A percentile compares a stretch with the other conserved stretches of the same genome.
phyloP scores from a whole-genome alignment of 2,329 filamentous ascomycete species.

The Xylaria digitata region DNA sequence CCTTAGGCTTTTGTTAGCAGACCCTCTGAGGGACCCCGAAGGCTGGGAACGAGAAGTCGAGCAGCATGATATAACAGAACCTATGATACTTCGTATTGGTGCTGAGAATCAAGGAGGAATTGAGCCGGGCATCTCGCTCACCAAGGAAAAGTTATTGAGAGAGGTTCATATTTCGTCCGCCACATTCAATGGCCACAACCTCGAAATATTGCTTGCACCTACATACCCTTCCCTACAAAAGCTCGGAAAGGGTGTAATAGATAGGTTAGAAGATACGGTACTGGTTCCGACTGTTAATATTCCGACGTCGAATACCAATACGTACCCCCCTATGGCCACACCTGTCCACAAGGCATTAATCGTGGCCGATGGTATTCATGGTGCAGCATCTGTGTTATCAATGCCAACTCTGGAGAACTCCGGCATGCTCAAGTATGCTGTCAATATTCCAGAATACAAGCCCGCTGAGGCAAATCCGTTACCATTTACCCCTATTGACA shows the following conservation, averaged over 20 bases:
- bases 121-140: constrained; percentile 55
- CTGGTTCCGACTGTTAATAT: constrained; percentile 82
- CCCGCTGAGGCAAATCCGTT: constrained; percentile 51
- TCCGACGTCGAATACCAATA: constrained; percentile 70
- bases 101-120: constrained; percentile 50
- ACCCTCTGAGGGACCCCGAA: constrained; percentile 72
- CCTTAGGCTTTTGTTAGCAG: constrained; percentile 75
- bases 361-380: constrained; percentile 77
- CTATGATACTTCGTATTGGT: constrained; percentile 71
- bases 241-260: constrained; percentile 54
- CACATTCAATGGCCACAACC: constrained; percentile 67
- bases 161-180: constrained; percentile 74
- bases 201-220: constrained; percentile 73
- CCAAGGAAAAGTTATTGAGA: constrained; percentile 59
- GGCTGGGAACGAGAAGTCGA: constrained; percentile 75
- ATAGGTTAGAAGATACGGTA: constrained; percentile 70
- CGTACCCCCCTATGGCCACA: constrained; percentile 75
- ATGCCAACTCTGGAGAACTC: constrained; percentile 55
- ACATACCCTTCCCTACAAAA: constrained; percentile 60
- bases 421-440: constrained; percentile 63
- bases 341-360: constrained; percentile 87
- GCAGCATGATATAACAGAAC: constrained; percentile 61
- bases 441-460: constrained; percentile 65
- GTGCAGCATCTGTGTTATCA: constrained; percentile 66
- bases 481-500: constrained; percentile 70